Conservation (phyloP, 2,329 filamentous ascomycete genomes). For the Aspergillus pseudoviridinutans region DNA sequence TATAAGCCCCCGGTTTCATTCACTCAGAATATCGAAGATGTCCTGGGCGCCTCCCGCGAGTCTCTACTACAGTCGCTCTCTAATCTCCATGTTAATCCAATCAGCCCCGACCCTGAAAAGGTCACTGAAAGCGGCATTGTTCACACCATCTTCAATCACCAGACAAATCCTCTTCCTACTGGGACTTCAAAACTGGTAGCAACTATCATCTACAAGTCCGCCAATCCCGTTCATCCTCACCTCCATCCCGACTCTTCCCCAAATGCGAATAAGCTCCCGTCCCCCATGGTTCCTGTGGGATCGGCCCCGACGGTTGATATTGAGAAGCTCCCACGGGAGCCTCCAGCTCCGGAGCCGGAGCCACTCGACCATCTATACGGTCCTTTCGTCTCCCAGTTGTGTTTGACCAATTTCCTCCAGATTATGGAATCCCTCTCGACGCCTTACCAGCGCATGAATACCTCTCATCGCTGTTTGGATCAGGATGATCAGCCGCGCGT, state of each 20-base stretch:
- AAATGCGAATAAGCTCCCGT: slow-evolving; percentile 36
- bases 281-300: slow-evolving; percentile 41
- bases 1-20: slow-evolving; percentile 39
- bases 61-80: slow-evolving; percentile 20
- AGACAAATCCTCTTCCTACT: slow-evolving; percentile 35
- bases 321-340: slow-evolving; percentile 52
- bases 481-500: slow-evolving; percentile 47
- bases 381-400: slow-evolving; percentile 52
- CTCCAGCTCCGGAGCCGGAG: slow-evolving; percentile 51
- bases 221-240: slow-evolving; percentile 41
- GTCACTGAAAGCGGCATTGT: slow-evolving; percentile 45
- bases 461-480: slow-evolving; percentile 47
- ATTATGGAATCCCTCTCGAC: slow-evolving; percentile 48
- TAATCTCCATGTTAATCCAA: slow-evolving; percentile 31
- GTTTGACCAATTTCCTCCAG: slow-evolving; percentile 54
- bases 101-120: slow-evolving; percentile 36
- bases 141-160: slow-evolving; percentile 44
- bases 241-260: slow-evolving; percentile 47
- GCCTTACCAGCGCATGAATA: slow-evolving; percentile 47
- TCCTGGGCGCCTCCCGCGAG: slow-evolving; percentile 30
- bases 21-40: slow-evolving; percentile 34
- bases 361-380: slow-evolving; percentile 55
- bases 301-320: slow-evolving; percentile 50
- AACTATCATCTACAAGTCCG: slow-evolving; percentile 48
- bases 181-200: slow-evolving; percentile 44